Percentiles rank a stretch among this genome's conserved stretches.
Conservation (phyloP, 2,329 filamentous ascomycete genomes). For the Pleoardoris graminearum region DNA sequence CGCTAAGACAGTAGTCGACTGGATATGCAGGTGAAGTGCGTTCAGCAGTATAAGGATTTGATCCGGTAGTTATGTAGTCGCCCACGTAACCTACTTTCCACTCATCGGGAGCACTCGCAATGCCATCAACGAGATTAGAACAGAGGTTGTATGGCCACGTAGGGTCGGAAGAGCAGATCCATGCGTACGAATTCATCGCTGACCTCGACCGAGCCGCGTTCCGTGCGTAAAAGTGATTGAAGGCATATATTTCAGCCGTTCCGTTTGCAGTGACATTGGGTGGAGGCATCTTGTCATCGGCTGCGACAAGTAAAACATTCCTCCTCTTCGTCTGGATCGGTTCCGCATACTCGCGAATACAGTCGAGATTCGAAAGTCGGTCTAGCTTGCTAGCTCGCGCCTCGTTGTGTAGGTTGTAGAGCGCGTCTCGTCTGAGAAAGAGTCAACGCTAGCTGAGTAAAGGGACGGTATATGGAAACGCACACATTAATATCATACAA, state of each 20-base stretch:
- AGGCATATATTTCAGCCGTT: neutral
- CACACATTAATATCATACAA: neutral
- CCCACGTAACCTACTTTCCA: constrained; percentile 4
- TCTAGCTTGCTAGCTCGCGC: constrained; percentile 9
- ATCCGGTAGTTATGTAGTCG: neutral
- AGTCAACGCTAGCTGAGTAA: neutral
- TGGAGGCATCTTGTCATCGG: constrained; percentile 8
- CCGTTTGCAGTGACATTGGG: neutral
- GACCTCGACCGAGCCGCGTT: neutral
- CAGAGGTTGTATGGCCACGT: neutral
- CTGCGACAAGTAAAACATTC: constrained; percentile 15
- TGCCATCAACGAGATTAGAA: neutral
- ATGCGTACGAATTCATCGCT: neutral
- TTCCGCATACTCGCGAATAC: constrained; percentile 19
- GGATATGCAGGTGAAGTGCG: neutral
- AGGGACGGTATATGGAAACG: neutral
- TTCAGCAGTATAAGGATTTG: neutral
- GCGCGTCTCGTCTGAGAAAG: neutral
- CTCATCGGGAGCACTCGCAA: constrained; percentile 1
- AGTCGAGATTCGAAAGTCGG: constrained; percentile 14
- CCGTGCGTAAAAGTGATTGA: neutral
- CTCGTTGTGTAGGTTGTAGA: neutral
- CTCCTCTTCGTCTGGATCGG: constrained; percentile 11
- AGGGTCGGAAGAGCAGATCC: constrained; percentile 7
- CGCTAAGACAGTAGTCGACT: constrained; percentile 19